phyloP scores from a whole-genome alignment of 495 filamentous ascomycete species.

The Podospora didyma region DNA sequence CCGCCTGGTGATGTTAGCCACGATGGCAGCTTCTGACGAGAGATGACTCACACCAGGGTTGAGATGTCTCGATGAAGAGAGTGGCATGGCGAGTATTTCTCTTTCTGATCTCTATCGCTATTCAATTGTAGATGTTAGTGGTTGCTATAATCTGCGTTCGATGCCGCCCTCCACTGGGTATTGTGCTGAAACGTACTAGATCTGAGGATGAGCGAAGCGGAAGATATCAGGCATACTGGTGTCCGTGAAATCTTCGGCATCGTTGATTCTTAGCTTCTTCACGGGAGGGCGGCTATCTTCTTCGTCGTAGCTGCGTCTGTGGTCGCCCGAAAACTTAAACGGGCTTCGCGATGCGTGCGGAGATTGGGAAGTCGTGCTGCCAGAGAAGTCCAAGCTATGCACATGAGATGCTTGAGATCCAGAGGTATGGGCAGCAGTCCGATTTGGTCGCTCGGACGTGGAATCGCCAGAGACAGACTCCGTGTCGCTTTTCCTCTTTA shows the following conservation, averaged over 20 bases:
- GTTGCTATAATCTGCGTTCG: not conserved
- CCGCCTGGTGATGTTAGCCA: conserved; percentile 18
- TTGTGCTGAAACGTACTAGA: conserved; percentile 23
- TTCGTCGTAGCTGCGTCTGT: conserved; percentile 8
- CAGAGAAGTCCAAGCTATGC: not conserved
- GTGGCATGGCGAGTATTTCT: conserved; percentile 32
- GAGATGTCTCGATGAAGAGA: conserved; percentile 33
- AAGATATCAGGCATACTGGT: conserved; percentile 32
- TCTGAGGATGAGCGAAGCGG: conserved; percentile 24
- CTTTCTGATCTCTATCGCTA: conserved; percentile 24
- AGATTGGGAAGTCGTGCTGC: not conserved
- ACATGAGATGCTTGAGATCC: not conserved
- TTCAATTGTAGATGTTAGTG: conserved; percentile 17
- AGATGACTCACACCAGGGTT: conserved; percentile 27
- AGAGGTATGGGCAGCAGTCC: conserved; percentile 6
- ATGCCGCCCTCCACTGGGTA: not conserved
- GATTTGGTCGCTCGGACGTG: conserved; percentile 4
- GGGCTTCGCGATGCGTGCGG: not conserved
- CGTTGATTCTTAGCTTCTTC: conserved; percentile 17
- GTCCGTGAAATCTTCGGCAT: conserved; percentile 25
- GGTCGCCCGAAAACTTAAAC: not conserved
- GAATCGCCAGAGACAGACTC: conserved; percentile 6
- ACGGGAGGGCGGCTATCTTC: conserved; percentile 8
- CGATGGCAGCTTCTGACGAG: not conserved
- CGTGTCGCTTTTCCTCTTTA: conserved; percentile 2